A percentile compares a stretch with the other conserved stretches of the same genome.
phyloP scores from a whole-genome alignment of 139 green algal genomes.

The Edaphochlamys debaryana region DNA sequence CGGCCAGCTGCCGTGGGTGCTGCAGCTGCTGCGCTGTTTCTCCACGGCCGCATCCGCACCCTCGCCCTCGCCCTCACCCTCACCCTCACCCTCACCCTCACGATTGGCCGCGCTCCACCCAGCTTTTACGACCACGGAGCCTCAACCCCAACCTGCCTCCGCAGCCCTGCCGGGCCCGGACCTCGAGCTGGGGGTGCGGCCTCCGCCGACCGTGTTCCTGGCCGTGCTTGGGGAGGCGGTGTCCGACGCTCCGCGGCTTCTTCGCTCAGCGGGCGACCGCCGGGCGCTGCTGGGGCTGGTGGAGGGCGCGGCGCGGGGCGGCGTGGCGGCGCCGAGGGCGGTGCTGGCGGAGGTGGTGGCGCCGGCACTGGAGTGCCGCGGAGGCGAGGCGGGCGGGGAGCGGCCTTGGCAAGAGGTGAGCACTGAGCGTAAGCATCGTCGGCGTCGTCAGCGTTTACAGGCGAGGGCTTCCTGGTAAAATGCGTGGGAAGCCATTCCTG shows the following conservation, averaged over 20 bases:
- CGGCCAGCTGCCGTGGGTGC: constrained; percentile 31
- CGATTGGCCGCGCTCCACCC: neutral
- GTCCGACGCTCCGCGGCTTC: neutral
- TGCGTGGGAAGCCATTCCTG: too few species aligned
- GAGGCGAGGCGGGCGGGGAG: neutral
- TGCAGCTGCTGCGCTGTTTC: constrained; percentile 38
- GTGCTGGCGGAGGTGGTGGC: neutral
- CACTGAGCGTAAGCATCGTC: too few species aligned
- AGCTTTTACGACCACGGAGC: neutral
- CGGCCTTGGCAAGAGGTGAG: neutral
- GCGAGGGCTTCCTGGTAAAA: too few species aligned
- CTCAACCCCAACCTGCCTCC: neutral
- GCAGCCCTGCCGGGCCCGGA: too few species aligned
- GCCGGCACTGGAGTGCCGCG: neutral
- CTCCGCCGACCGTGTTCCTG: neutral
- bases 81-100: too few species aligned
- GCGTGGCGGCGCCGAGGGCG: constrained; percentile 5
- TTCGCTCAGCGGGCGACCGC: neutral
- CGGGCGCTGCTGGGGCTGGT: constrained; percentile 9
- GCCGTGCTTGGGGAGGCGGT: neutral
- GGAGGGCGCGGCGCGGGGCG: neutral
- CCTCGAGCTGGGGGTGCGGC: neutral
- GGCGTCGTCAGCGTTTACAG: too few species aligned
- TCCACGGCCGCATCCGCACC: neutral
- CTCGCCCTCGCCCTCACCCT: too few species aligned